Evolutionary conservation across 2,329 filamentous ascomycete genomes (phyloP).

Genomic region (Colletotrichum liriopes): DNA sequence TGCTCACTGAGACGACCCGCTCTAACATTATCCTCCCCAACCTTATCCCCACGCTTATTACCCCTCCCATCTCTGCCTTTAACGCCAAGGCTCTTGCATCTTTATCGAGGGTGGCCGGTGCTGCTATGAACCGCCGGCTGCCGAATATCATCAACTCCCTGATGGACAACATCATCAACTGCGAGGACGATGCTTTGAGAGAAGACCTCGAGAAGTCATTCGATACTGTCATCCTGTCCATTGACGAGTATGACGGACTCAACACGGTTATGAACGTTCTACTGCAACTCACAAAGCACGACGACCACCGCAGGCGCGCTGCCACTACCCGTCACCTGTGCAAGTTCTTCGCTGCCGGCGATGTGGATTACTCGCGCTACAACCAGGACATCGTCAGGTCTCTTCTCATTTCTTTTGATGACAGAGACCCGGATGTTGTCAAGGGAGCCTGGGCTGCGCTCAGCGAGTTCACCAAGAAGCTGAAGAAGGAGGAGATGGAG

Average conservation of each 20-base stretch:
- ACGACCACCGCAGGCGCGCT: slow-evolving; percentile 88
- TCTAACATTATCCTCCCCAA: slow-evolving; percentile 98
- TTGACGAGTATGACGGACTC: slow-evolving; percentile 95
- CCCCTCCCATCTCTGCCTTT: slow-evolving; percentile 92
- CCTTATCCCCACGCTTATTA: slow-evolving; percentile 92
- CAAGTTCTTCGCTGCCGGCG: slow-evolving; percentile 85
- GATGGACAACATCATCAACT: slow-evolving; percentile 90
- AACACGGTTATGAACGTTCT: slow-evolving; percentile 97
- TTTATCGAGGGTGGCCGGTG: slow-evolving; percentile 89
- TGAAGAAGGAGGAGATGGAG: slow-evolving; percentile 99
- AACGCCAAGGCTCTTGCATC: slow-evolving; percentile 96
- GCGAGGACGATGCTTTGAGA: slow-evolving; percentile 80
- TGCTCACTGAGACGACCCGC: slow-evolving; percentile 92
- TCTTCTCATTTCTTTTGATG: slow-evolving; percentile 92
- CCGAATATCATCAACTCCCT: slow-evolving; percentile 93
- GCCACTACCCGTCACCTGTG: slow-evolving; percentile 84
- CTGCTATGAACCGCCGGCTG: slow-evolving; percentile 90
- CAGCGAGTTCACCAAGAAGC: slow-evolving; percentile 86
- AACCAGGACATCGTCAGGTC: slow-evolving; percentile 95
- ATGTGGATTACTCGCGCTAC: slow-evolving; percentile 94
- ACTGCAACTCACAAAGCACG: slow-evolving; percentile 88
- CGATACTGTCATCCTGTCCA: slow-evolving; percentile 90
- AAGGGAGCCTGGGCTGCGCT: slow-evolving; percentile 92
- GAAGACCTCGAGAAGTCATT: slow-evolving; percentile 85
- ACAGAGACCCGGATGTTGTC: slow-evolving; percentile 85